Percentiles rank a stretch among this genome's conserved stretches.
Evolutionary conservation across 2,329 filamentous ascomycete genomes (phyloP).

Genomic region (Colletotrichum phormii): DNA sequence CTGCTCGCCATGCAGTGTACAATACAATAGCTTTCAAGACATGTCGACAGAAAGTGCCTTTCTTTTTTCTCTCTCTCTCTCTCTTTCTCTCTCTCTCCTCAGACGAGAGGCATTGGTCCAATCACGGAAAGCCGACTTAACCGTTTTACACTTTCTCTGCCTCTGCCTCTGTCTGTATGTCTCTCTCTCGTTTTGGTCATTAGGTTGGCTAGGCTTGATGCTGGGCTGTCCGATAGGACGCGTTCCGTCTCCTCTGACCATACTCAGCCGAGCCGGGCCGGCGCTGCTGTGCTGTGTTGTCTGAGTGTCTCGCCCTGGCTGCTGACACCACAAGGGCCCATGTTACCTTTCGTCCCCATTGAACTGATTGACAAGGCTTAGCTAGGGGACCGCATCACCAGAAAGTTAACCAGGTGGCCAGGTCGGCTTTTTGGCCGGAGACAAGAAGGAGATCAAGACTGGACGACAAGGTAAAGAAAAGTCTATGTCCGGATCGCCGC

Average conservation of each 20-base stretch:
- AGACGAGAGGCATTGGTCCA: not conserved
- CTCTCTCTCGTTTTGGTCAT: not conserved
- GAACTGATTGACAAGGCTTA: not conserved
- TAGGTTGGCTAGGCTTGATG: not conserved
- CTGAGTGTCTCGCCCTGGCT: not conserved
- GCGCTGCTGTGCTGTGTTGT: not conserved
- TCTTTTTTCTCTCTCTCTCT: not conserved
- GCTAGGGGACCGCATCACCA: not conserved
- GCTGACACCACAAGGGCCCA: not conserved
- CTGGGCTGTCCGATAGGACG: not conserved
- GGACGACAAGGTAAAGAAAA: not conserved
- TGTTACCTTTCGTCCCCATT: not conserved
- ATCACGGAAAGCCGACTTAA: not conserved
- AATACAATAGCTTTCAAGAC: not conserved
- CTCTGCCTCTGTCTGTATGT: not conserved
- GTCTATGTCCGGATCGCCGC: not conserved
- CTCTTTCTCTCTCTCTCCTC: not conserved
- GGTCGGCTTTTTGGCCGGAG: not conserved
- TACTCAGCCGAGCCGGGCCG: constrained; percentile 10
- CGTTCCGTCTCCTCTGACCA: not conserved
- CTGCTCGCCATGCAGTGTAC: not conserved
- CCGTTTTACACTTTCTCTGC: not conserved
- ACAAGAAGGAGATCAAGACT: not conserved
- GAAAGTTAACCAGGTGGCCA: not conserved
- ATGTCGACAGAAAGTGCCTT: constrained; percentile 17